Conservation (phyloP, 2,329 filamentous ascomycete genomes). For the Colletotrichum cereale region DNA sequence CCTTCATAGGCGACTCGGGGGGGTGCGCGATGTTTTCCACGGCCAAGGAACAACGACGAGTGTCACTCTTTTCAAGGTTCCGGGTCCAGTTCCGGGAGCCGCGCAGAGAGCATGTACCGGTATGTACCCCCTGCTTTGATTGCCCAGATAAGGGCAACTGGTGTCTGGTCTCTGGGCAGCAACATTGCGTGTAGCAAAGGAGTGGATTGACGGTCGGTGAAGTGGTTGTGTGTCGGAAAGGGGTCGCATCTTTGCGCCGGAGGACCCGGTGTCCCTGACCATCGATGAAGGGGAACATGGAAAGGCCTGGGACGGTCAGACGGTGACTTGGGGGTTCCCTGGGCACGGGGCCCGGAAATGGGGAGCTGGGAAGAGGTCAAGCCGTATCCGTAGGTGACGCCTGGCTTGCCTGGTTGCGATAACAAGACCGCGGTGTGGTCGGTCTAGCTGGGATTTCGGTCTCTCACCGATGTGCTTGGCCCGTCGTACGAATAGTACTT, state of each 20-base stretch:
- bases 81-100: constrained; percentile 20
- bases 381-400: constrained; percentile 14
- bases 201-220: constrained; percentile 4
- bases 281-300: constrained; percentile 1
- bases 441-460: constrained; percentile 5
- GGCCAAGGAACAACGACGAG: not conserved
- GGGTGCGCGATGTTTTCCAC: not conserved
- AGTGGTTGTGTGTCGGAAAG: constrained; percentile 9
- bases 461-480: constrained; percentile 14
- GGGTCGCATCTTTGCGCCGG: constrained; percentile 18
- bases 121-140: constrained; percentile 10
- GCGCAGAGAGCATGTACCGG: not conserved
- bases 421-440: not conserved
- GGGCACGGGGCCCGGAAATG: not conserved
- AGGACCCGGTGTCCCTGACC: constrained; percentile 14
- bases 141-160: not conserved
- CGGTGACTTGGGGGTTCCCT: not conserved
- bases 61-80: constrained; percentile 14
- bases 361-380: not conserved
- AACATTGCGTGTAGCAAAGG: constrained; percentile 1
- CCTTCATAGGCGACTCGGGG: not conserved
- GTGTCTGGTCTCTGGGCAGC: constrained; percentile 11
- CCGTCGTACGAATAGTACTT: not conserved
- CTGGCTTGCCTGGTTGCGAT: not conserved
- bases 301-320: constrained; percentile 5